Base-by-base conservation (phyloP, 352 stramenopile species). In the Thalassiosira sp. region DNA sequence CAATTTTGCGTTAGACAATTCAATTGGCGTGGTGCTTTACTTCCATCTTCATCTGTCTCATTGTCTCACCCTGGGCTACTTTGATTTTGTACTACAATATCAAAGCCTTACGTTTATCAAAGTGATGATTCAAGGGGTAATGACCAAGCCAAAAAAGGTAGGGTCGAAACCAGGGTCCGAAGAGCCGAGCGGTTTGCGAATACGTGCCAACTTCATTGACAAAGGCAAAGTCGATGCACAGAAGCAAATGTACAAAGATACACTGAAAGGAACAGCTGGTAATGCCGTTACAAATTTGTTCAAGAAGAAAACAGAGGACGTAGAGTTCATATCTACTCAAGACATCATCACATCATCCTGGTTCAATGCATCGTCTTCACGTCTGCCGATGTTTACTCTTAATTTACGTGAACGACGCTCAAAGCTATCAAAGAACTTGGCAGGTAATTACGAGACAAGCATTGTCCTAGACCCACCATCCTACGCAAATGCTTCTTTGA, bases 281-380 rank as follows among this genome's bases (percentile, higher is more conserved):
- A 13, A 46, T 2, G 11, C 40, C 2, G 11, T 13, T 13, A 46
- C 40, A 46, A 46, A 46, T 18, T 46, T 46, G 40, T 46, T 46
- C 40, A 46, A 46, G 40, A n/a, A 18, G 7, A 46, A 46, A n/a
- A 46, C 40, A 46, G 40, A 46, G 2, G 16, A 46, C 5, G 40
- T 46, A 2, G 40, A n/a, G 40, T 46, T 46, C 40, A 18, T 46
- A 46, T 46, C 40, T 46, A 46, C 40, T 13, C 40, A 46, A n/a
- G 40, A 46, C 11, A 46, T 46, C 11, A 46, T 46, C 16, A 46
- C 40, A 46, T 46, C 40, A 18, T 46, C 40, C 2, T 46, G 40
- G 40, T 46, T 46, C 40, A 46, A 46, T 46, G 40, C 40, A 3
- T 46, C 40, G 40, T 46, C 40, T 3, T 46, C 40, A 46, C 7